Base-by-base conservation (phyloP, 2,329 filamentous ascomycete species). In the Zarea fungicola region DNA sequence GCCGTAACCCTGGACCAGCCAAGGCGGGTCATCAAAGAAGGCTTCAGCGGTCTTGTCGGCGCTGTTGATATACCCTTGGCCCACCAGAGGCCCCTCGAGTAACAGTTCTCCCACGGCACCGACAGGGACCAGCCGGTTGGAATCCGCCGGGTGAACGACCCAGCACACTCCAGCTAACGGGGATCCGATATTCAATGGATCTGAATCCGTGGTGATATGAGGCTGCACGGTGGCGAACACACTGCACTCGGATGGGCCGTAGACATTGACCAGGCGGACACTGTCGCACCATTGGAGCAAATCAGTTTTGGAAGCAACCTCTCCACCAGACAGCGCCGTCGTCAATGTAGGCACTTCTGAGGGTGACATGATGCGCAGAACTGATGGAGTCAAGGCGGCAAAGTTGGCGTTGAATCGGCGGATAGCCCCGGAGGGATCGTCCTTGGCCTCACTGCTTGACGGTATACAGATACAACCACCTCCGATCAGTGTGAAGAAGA, bases 1-100 rank as follows among this genome's bases (percentile, higher is more conserved):
- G 6, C 21, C 14, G 3, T 14, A 40, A 19, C 40, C 42, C 3
- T 19, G 19, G 6, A 29, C 18, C 40, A 69, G 8, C 52, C 72
- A 71, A 3, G 67, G 68, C 44, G 67, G 63, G 19, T 64, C 58
- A 28, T 76, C 65, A 42, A 78, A 39, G 29, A 59, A 69, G 57
- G 26, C 58, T 40, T 42, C 59, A 42, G 16, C 59, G 2, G 60
- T 63, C 47, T 53, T 56, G 16, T 48, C 50, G 0, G 48, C 28
- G 21, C 59, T 54, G 5, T 50, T 44, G 10, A 62, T 52, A 28
- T 58, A 66, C 10, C 57, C 58, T 0, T 49, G 44, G 3, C 55
- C 55, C 3, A 65, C 50, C 1, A 59, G 44, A 3, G 59, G 57
- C 0, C 60, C 60, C 34, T 64, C 59, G 5, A 64, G 50, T 4